phyloP scores from a whole-genome alignment of 164 flowering plant genomes.

The Echeveria elegans region DNA sequence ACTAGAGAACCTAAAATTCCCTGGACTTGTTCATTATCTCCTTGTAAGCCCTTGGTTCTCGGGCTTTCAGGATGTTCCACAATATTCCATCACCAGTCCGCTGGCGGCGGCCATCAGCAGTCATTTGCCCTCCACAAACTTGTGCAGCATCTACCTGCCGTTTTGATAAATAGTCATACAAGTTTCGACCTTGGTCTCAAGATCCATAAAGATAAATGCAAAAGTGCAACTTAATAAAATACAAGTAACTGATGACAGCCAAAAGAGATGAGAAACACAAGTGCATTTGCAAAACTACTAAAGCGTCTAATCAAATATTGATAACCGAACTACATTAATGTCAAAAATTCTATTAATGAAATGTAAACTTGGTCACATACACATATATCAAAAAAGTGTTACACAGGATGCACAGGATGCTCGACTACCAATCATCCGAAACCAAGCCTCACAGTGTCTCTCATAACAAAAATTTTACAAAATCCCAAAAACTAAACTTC shows the following conservation, averaged over 20 bases:
- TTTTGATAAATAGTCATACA: not conserved
- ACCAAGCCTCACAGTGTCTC: too few relatives aligned
- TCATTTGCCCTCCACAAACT: conserved; percentile 98
- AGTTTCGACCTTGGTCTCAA: not conserved
- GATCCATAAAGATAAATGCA: not conserved
- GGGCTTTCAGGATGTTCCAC: conserved; percentile 72
- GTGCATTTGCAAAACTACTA: not conserved
- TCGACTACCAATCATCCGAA: conserved; percentile 38
- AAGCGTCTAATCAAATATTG: not conserved
- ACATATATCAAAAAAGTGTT: conserved; percentile 6
- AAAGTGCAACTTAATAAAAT: not conserved
- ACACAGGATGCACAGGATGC: conserved; percentile 15
- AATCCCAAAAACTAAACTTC: too few relatives aligned
- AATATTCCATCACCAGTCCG: conserved; percentile 77
- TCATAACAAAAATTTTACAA: conserved; percentile 20
- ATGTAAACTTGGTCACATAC: not conserved
- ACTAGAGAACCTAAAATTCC: conserved; percentile 65
- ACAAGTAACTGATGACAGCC: not conserved
- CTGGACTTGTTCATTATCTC: conserved; percentile 78
- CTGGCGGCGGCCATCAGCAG: conserved; percentile 61
- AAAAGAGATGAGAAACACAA: not conserved
- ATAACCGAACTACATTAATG: not conserved
- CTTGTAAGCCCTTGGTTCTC: conserved; percentile 72
- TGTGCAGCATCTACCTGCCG: conserved; percentile 84
- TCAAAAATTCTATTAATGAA: too few relatives aligned